Base-by-base conservation (phyloP, 2,329 filamentous ascomycete species). In the Bisporella sp. region DNA sequence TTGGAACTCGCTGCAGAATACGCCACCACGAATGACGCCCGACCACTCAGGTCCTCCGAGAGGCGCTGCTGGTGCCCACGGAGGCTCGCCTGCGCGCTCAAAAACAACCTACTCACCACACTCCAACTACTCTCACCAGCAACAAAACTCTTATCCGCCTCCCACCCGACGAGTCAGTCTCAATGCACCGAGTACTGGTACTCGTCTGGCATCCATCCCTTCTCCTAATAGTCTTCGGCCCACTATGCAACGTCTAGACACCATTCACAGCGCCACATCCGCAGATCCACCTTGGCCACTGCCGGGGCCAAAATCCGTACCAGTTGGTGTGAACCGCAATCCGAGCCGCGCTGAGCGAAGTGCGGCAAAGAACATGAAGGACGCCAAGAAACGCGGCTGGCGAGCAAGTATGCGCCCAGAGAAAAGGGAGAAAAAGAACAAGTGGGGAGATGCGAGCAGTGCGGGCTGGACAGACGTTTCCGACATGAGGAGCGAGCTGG, bases 361-460 rank as follows among this genome's bases (percentile, higher is more conserved):
- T 50, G 80, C 80, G 5, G 74, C 78, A 7, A 82, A 78, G 66
- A 84, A 84, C 57, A 78, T 84, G 31, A 72, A 75, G 13, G 79
- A 83, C 54, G 80, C 80, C 1, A 79, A 75, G 66, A 73, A 72
- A 58, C 72, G 71, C 32, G 79, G 80, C 1, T 84, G 80, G 79
- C 57, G 62, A 50, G 54, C 59, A n/a, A 62, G 58, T 54, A 56
- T 62, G 51, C 54, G 51, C 45, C 57, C 57, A 33, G 71, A 66
- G 46, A 70, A 69, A 6, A 45, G 28, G 9, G 13, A 9, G 51
- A 67, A 70, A 56, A 70, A 64, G 57, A 68, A 67, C 46, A 71
- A 66, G 54, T 65, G 72, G 48, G 57, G 61, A 41, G 74, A 77
- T 51, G 67, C 64, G 37, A 76, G 72, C 59, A 71, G 66, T 54